Evolutionary conservation across 441 rosid species (phyloP), one percentile per base, ranked within the genome.

Genomic region (Dalechampia spathulata): DNA sequence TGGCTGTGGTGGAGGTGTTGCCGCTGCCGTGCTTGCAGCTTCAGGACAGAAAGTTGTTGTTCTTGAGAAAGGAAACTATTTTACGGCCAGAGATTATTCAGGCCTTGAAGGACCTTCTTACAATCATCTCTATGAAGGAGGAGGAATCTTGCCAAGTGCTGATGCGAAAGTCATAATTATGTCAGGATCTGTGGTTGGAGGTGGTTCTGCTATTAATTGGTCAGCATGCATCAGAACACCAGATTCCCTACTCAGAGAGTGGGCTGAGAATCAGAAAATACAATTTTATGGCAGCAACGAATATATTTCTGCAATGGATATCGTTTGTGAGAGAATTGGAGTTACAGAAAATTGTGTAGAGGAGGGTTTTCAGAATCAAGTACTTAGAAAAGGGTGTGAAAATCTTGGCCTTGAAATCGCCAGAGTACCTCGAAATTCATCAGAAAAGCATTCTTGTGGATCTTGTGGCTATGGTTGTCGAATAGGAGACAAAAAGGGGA

Each of bases 1-100:
- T 1, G 88, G 95, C 32, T 82, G 95, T 11, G 95, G 97, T 2
- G 92, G 95, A 46, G 97, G 87, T 12, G 90, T 86, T 49, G 92
- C 97, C 17, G 97, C 95, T 6, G 77, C 86, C 7, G 72, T 67
- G 23, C 83, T 87, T 0, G 91, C 95, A 52, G 71, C 58, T 20
- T 70, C 83, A 0, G 95, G 89, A 28, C 63, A 67, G 5, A 87
- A 82, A 69, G 91, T 87, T 4, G 38, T 87, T 38, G 79, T 87
- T 42, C 72, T 87, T 6, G 95, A 87, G 74, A 87, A 87, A 73
- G 91, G 89, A 32, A 80, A 78, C 67, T 87, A 87, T 60, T 87
- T 75, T 49, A 61, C 59, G 2, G 51, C 87, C 0, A 60, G 65
- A 34, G 85, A 87, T 40, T 80, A 82, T 63, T 74, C 95, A 5